Conservation (phyloP, 108 stramenopile species). For the Fistulifera solaris region DNA sequence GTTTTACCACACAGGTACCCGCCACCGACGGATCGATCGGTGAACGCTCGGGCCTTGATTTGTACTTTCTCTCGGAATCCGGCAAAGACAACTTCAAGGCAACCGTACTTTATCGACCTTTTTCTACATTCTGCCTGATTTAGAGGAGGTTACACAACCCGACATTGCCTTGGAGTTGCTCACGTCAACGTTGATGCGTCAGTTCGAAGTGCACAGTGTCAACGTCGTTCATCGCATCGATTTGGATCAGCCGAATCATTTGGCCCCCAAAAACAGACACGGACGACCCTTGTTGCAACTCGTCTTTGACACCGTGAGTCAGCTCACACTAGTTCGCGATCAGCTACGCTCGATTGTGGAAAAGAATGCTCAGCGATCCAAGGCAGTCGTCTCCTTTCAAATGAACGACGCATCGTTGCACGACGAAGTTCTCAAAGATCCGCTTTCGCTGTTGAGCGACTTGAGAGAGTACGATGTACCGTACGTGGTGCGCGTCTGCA, state of each 20-base stretch:
- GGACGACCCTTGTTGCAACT: slow-evolving; percentile 52
- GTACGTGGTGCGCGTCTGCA: slow-evolving; percentile 86
- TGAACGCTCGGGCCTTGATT: slow-evolving; percentile 77
- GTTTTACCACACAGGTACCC: background rate
- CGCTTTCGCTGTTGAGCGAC: slow-evolving; percentile 59
- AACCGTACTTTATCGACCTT: slow-evolving; percentile 81
- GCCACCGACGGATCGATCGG: slow-evolving; percentile 24
- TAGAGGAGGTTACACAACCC: slow-evolving; percentile 4
- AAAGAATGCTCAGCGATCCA: slow-evolving; percentile 22
- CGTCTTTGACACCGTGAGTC: slow-evolving; percentile 71
- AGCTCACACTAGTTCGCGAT: slow-evolving; percentile 60
- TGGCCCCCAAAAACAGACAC: slow-evolving; percentile 29
- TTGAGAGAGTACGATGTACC: slow-evolving; percentile 98
- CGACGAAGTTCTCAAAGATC: slow-evolving; percentile 37
- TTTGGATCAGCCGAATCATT: slow-evolving; percentile 67
- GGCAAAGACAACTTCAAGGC: slow-evolving; percentile 79
- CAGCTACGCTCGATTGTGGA: slow-evolving; percentile 38
- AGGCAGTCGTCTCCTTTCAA: slow-evolving; percentile 7
- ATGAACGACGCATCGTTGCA: slow-evolving; percentile 2
- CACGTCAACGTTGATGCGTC: slow-evolving; percentile 36
- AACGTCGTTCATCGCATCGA: slow-evolving; percentile 60
- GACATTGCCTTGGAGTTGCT: slow-evolving; percentile 15
- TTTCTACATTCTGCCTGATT: slow-evolving; percentile 78
- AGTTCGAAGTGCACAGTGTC: slow-evolving; percentile 53
- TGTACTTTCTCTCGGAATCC: slow-evolving; percentile 71